Evolutionary conservation across 805 yeast genomes (phyloP), one percentile per base, ranked within the genome.

Genomic region (Candida gorgasii): DNA sequence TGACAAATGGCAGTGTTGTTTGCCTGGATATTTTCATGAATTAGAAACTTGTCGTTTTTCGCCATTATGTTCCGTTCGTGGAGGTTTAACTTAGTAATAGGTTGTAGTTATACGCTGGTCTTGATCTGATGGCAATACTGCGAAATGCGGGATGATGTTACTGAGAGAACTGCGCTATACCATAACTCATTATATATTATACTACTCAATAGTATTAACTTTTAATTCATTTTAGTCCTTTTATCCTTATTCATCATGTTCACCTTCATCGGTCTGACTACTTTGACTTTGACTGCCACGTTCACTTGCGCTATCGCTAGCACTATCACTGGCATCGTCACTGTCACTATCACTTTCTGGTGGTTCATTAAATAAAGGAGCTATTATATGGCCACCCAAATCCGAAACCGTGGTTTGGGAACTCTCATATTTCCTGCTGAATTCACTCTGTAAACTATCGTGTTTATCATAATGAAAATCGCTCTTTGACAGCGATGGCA

Each of bases 21-120:
- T 14, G 82, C 82, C 51, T 80, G 72, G 5, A 86, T 84, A 3
- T 92, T 90, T 34, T 80, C 79, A 49, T 82, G 86, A 4, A 84
- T 44, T 3, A 48, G 43, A 38, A 44, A 56, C 30, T 54, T 51
- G 13, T 34, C 37, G 8, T 3, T 4, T 33, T 33, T 33, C 13
- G 37, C 8, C 37, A 34, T 34, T 20, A 17, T 18, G 8, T 31
- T 22, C 24, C 24, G 6, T 24, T 11, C 12, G 28, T 24, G 28
- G 28, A 11, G n/a, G n/a, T n/a, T n/a, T n/a, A n/a, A n/a, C n/a
- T n/a, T n/a, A n/a, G n/a, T n/a, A n/a, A n/a, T n/a, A n/a, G n/a
- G n/a, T n/a, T n/a, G n/a, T n/a, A n/a, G n/a, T n/a, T n/a, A n/a
- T n/a, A n/a, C n/a, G n/a, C n/a, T n/a, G n/a, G n/a, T n/a, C n/a